These are phyloP conservation scores for Aspergillus saccharolyticus DNA, from an alignment of 495 filamentous ascomycete species.

Conservation along the genomic window DNA sequence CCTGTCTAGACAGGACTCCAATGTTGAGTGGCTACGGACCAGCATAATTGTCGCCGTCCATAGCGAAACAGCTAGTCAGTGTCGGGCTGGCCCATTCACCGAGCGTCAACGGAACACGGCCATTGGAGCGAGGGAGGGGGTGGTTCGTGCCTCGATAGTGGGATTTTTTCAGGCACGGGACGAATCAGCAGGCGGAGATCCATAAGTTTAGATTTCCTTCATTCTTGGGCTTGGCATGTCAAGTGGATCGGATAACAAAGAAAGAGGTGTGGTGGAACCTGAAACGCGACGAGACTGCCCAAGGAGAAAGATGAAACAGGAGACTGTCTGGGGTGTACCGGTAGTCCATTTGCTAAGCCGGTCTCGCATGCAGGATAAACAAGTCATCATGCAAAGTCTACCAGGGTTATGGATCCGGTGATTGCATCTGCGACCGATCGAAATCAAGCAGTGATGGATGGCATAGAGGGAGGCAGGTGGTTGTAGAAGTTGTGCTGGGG, in stretches of 20 bases:
- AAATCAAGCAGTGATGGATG: neutral
- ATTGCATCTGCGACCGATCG: neutral
- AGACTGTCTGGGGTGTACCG: slow-evolving; percentile 2
- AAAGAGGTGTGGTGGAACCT: slow-evolving; percentile 9
- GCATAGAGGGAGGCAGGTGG: neutral
- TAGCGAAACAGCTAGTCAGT: slow-evolving; percentile 3
- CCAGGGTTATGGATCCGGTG: neutral
- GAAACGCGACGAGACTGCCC: slow-evolving; percentile 15
- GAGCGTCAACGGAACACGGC: neutral
- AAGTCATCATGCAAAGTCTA: neutral
- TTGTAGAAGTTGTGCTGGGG: neutral
- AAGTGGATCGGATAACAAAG: slow-evolving; percentile 11
- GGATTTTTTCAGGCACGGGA: neutral
- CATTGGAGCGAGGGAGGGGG: slow-evolving; percentile 2
- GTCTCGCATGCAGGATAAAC: neutral
- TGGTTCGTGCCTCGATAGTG: neutral
- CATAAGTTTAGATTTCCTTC: neutral
- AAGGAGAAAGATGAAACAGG: slow-evolving; percentile 18
- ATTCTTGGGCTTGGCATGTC: slow-evolving; percentile 15
- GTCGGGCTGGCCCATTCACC: slow-evolving; percentile 4
- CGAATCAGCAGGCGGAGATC: slow-evolving; percentile 5
- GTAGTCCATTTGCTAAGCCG: neutral
- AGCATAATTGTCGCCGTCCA: neutral
- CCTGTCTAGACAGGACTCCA: neutral
- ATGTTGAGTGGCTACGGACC: neutral